Evolutionary conservation across 2,329 filamentous ascomycete genomes (phyloP), one percentile per base, ranked within the genome.

Genomic region (Alternaria gansuensis): DNA sequence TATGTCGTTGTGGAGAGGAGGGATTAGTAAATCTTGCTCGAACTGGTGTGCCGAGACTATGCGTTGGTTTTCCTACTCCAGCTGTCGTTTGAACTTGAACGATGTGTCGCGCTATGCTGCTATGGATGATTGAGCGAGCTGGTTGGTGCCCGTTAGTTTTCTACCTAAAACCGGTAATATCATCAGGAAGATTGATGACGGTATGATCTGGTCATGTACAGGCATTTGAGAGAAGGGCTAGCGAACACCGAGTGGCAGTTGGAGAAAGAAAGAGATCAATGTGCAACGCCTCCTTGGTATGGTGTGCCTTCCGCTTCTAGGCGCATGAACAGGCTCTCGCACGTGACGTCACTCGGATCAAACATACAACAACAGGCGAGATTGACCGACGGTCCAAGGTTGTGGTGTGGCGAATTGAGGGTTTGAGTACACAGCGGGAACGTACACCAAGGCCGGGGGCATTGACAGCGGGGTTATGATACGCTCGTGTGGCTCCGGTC

Each of bases 401-500:
- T 17, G 13, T 28, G 34, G 14, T 36, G 50, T 53, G 50, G n/a
- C 50, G 28, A 28, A 33, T 13, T 24, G 21, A 14, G n/a, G 21
- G 17, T 23, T 48, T 23, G 6, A 41, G 28, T 36, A 40, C 41
- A 23, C 14, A 43, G 43, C 50, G 55, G 50, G 53, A 50, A 40
- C 34, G 41, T 24, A 40, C 29, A 34, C 24, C 34, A 29, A 54
- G n/a, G 44, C 44, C 51, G 17, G 39, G 44, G 39, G 44, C 34
- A 54, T 54, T 26, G 40, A 50, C 51, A 17, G 17, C 17, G 17
- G 17, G 17, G 52, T 14, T 36, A 31, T 44, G 51, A 13, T 54
- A 41, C 46, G 34, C 40, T 46, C 48, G 21, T 54, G 33, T 51
- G 40, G 51, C 51, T 31, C 33, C 56, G 50, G 56, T 44, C 56